A percentile compares a stretch with the other conserved stretches of the same genome.
Evolutionary conservation across 495 filamentous ascomycete genomes (phyloP).

Genomic region (Rostrohypoxylon terebratum): DNA sequence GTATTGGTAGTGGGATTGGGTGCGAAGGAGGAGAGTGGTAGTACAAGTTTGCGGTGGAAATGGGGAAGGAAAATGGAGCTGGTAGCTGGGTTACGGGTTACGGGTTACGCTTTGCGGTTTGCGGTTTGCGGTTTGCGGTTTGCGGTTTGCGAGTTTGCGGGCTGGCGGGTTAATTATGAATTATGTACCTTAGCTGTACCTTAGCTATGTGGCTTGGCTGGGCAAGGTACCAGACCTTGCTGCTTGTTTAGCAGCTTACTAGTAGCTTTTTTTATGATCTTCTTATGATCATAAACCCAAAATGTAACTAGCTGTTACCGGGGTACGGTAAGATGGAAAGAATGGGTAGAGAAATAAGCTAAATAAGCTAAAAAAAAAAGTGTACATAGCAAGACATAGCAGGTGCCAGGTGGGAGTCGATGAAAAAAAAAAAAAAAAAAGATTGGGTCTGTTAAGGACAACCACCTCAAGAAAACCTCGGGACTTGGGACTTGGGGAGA

Average conservation of each 20-base stretch:
- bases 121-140: not conserved
- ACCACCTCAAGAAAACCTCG: not conserved
- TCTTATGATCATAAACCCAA: conserved; percentile 32
- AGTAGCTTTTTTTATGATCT: not conserved
- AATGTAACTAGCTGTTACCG: conserved; percentile 7
- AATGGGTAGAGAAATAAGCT: not conserved
- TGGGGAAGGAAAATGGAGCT: not conserved
- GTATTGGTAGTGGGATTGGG: not conserved
- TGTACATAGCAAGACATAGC: too few species aligned
- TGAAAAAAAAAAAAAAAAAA: conserved; percentile 13
- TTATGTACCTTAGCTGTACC: not conserved
- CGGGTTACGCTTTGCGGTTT: not conserved
- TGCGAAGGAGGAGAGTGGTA: not conserved
- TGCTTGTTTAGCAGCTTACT: not conserved
- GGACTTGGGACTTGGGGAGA: conserved; percentile 21
- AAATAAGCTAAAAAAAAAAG: not conserved
- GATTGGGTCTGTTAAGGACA: conserved; percentile 10
- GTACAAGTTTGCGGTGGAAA: not conserved
- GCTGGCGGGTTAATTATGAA: too few species aligned
- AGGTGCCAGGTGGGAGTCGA: conserved; percentile 7
- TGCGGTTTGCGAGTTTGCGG: not conserved
- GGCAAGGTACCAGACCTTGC: too few species aligned
- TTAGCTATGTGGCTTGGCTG: not conserved
- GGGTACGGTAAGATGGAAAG: conserved; percentile 28
- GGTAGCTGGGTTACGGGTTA: not conserved